phyloP scores from a whole-genome alignment of 2,329 filamentous ascomycete genomes.

The Colletotrichum sublineola region DNA sequence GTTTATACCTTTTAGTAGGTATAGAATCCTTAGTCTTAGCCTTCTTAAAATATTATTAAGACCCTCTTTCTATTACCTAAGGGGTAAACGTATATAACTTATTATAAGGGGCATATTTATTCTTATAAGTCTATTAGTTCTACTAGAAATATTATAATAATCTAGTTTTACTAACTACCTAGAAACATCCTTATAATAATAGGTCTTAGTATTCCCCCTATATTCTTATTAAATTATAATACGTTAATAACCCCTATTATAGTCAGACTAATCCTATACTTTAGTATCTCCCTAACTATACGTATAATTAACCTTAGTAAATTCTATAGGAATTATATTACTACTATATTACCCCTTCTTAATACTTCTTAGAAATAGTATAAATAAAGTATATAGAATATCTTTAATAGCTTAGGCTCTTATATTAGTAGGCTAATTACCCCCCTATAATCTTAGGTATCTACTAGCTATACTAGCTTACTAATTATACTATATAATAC shows the following conservation, averaged over 20 bases:
- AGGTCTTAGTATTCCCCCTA: neutral
- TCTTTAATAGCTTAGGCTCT: conserved; percentile 8
- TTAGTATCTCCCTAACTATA: neutral
- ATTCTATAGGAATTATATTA: neutral
- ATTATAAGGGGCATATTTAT: too few relatives aligned
- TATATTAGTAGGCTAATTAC: neutral
- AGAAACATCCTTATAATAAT: neutral
- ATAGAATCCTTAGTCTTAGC: too few relatives aligned
- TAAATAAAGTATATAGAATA: too few relatives aligned
- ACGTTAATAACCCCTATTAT: neutral
- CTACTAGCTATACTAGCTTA: neutral
- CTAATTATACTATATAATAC: neutral
- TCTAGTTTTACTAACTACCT: too few relatives aligned
- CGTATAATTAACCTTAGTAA: neutral
- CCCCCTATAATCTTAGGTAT: neutral
- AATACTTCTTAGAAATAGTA: conserved; percentile 5
- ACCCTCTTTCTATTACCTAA: too few relatives aligned
- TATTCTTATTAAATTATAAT: neutral
- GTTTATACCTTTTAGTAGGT: too few relatives aligned
- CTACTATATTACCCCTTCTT: neutral
- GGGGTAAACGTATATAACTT: too few relatives aligned
- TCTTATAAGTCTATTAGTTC: too few relatives aligned
- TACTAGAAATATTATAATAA: too few relatives aligned
- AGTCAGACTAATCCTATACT: neutral
- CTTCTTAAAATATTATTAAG: too few relatives aligned